These are phyloP conservation scores for Dillenia turbinata DNA, from an alignment of 164 flowering plant genomes.

Conservation along the genomic window DNA sequence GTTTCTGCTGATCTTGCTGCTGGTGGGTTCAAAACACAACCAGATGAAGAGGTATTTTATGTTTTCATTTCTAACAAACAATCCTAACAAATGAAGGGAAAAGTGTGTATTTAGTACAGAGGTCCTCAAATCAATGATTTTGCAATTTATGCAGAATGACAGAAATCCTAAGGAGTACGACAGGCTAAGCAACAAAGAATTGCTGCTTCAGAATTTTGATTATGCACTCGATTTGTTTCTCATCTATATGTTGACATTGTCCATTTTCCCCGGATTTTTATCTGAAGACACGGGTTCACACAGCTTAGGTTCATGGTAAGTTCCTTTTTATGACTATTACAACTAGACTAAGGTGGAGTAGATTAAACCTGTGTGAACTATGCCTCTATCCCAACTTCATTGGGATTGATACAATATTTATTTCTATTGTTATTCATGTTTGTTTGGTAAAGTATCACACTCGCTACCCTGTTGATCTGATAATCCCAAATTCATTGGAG, in stretches of 20 bases:
- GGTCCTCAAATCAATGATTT: background rate
- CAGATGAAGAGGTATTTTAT: conserved; percentile 11
- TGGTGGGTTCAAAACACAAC: conserved; percentile 42
- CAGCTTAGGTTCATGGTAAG: conserved; percentile 66
- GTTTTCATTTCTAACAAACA: background rate
- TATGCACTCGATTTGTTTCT: conserved; percentile 52
- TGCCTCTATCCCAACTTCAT: too few relatives aligned
- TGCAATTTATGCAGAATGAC: conserved; percentile 32
- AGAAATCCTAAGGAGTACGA: conserved; percentile 24
- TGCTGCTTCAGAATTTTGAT: conserved; percentile 54
- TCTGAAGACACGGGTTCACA: conserved; percentile 77
- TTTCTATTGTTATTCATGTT: too few relatives aligned
- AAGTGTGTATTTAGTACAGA: too few relatives aligned
- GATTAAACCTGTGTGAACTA: too few relatives aligned
- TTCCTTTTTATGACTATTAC: background rate
- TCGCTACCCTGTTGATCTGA: too few relatives aligned
- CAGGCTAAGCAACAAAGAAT: conserved; percentile 52
- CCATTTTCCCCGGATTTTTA: conserved; percentile 82
- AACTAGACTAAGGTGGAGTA: too few relatives aligned
- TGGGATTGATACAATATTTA: too few relatives aligned
- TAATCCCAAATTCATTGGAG: too few relatives aligned
- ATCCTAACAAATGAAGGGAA: too few relatives aligned
- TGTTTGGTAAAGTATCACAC: too few relatives aligned
- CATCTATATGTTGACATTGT: conserved; percentile 58
- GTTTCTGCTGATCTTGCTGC: conserved; percentile 81